Evolutionary conservation across 176 grass and related monocot genomes (phyloP).

Genomic region (Puya raimondii): DNA sequence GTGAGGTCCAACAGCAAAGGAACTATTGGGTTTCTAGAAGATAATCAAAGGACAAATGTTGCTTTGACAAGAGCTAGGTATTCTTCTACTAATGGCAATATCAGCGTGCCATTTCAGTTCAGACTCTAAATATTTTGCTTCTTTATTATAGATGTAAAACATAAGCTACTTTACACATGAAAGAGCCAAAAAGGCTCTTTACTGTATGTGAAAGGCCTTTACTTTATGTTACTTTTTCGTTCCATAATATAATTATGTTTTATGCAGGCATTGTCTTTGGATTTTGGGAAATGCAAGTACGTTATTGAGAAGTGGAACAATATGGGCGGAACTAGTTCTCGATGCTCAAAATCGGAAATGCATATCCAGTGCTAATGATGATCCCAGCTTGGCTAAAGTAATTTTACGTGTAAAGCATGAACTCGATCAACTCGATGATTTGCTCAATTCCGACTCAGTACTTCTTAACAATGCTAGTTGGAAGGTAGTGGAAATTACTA

Average conservation of each 20-base stretch:
- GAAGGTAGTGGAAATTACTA: constrained; percentile 42
- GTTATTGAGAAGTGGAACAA: constrained; percentile 32
- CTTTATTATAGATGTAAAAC: too few species aligned
- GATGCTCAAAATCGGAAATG: constrained; percentile 38
- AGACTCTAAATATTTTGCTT: background rate
- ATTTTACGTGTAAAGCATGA: constrained; percentile 57
- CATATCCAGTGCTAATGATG: constrained; percentile 38
- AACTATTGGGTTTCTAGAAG: constrained; percentile 50
- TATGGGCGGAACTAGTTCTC: constrained; percentile 50
- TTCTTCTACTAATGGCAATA: background rate
- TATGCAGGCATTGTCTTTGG: constrained; percentile 78
- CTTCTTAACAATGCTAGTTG: constrained; percentile 58
- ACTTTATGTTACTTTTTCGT: background rate
- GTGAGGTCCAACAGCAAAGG: constrained; percentile 51
- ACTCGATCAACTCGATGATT: constrained; percentile 68
- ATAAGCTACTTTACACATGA: too few species aligned
- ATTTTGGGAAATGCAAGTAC: constrained; percentile 61
- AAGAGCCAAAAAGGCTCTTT: too few species aligned
- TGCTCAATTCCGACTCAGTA: constrained; percentile 55
- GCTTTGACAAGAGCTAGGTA: constrained; percentile 85
- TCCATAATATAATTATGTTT: background rate
- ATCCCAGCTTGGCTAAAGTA: constrained; percentile 25
- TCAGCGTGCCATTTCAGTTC: background rate
- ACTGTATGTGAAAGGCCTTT: too few species aligned
- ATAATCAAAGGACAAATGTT: constrained; percentile 70